Evolutionary conservation across 2,329 filamentous ascomycete genomes (phyloP).

Genomic region (Daldinia sp.): DNA sequence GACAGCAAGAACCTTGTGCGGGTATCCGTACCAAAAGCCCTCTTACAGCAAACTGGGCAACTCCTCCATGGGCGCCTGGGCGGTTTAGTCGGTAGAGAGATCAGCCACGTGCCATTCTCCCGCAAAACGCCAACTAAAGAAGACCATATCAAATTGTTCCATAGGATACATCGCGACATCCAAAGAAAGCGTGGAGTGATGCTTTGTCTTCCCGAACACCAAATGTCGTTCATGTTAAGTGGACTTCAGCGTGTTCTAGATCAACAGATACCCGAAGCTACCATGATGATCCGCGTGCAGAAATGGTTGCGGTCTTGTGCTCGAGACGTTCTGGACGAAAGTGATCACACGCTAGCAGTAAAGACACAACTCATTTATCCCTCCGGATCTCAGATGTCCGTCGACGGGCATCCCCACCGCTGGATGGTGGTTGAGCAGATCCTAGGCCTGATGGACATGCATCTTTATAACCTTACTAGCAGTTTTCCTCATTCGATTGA

Average conservation of each 20-base stretch:
- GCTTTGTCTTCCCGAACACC: slow-evolving; percentile 68
- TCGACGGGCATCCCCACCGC: slow-evolving; percentile 62
- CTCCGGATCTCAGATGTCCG: slow-evolving; percentile 54
- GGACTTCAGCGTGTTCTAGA: slow-evolving; percentile 65
- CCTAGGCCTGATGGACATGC: slow-evolving; percentile 52
- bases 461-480: slow-evolving; percentile 49
- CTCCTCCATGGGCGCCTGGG: slow-evolving; percentile 64
- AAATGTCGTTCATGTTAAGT: slow-evolving; percentile 69
- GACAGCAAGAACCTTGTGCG: slow-evolving; percentile 57
- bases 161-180: slow-evolving; percentile 51
- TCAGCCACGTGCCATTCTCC: slow-evolving; percentile 67
- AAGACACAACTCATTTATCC: slow-evolving; percentile 66
- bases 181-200: slow-evolving; percentile 59
- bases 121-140: slow-evolving; percentile 53
- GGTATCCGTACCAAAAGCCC: slow-evolving; percentile 63
- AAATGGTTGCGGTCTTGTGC: slow-evolving; percentile 57
- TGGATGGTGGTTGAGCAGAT: slow-evolving; percentile 57
- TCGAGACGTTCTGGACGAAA: slow-evolving; percentile 72
- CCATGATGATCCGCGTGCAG: slow-evolving; percentile 60
- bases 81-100: slow-evolving; percentile 59
- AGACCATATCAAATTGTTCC: slow-evolving; percentile 49
- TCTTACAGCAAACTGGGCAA: slow-evolving; percentile 66
- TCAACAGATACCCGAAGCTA: slow-evolving; percentile 51
- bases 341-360: slow-evolving; percentile 61
- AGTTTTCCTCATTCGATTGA: slow-evolving; percentile 56